Evolutionary conservation across 1,284 basidiomycete genomes (phyloP).

Genomic region (Phellopilus nigrolimitatus): DNA sequence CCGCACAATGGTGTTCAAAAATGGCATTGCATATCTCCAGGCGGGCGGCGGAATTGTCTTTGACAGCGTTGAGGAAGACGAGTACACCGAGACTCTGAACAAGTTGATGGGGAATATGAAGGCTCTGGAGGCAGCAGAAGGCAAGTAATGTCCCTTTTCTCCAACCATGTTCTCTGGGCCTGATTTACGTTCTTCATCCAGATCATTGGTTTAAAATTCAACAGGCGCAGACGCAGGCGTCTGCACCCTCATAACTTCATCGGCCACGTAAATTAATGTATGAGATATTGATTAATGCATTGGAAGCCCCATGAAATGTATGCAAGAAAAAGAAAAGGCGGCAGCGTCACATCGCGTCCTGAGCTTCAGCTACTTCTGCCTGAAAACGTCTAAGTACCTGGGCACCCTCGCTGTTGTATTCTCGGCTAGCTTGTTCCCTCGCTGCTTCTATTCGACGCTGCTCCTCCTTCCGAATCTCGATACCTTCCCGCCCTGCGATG

Average conservation of each 20-base stretch:
- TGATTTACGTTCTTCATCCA: constrained; percentile 28
- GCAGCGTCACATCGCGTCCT: not conserved
- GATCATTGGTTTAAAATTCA: constrained; percentile 69
- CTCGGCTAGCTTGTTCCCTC: constrained; percentile 18
- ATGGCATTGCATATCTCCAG: constrained; percentile 89
- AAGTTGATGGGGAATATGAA: constrained; percentile 87
- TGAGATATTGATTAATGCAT: constrained; percentile 8
- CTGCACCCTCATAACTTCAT: constrained; percentile 2
- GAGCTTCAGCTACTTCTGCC: not conserved
- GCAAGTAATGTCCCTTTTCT: constrained; percentile 44
- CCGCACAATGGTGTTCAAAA: constrained; percentile 96
- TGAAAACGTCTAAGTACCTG: constrained; percentile 2
- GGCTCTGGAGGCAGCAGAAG: constrained; percentile 86
- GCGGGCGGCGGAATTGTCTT: constrained; percentile 98
- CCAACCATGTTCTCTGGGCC: constrained; percentile 13
- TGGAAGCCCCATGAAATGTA: not conserved
- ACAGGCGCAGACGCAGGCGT: constrained; percentile 37
- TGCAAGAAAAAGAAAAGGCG: constrained; percentile 1
- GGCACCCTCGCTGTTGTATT: constrained; percentile 18
- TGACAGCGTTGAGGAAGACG: constrained; percentile 96
- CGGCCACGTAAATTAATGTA: constrained; percentile 3
- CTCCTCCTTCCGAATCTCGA: constrained; percentile 31
- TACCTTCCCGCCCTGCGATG: constrained; percentile 85
- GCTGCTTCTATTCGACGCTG: not conserved
- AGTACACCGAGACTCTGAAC: constrained; percentile 95